phyloP scores from a whole-genome alignment of 805 yeast species.

The Candida easanensis region DNA sequence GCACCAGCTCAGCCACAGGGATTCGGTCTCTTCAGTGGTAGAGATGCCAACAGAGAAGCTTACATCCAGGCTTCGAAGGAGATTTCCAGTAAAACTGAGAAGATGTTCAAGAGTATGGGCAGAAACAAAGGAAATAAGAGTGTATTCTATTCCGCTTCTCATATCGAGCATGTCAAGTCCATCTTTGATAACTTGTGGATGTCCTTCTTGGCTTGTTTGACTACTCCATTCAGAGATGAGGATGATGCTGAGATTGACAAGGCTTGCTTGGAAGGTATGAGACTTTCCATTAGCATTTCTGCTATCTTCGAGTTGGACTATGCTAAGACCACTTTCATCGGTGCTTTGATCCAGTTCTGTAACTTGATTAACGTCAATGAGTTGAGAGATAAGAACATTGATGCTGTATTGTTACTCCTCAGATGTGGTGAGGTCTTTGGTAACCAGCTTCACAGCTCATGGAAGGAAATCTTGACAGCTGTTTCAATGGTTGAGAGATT shows the following conservation, averaged over 20 bases:
- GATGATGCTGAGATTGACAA: conserved; percentile 70
- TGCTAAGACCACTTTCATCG: conserved; percentile 85
- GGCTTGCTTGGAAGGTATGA: conserved; percentile 80
- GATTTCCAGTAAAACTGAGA: conserved; percentile 85
- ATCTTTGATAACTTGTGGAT: conserved; percentile 96
- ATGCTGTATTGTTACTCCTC: conserved; percentile 71
- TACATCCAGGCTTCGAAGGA: conserved; percentile 91
- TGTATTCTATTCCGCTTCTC: conserved; percentile 77
- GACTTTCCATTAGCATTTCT: conserved; percentile 76
- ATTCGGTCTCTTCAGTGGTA: conserved; percentile 61
- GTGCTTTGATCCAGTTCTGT: conserved; percentile 85
- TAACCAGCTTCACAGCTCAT: conserved; percentile 65
- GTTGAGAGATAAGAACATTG: conserved; percentile 74
- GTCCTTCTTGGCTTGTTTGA: conserved; percentile 91
- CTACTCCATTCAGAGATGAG: conserved; percentile 89
- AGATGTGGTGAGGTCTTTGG: conserved; percentile 81
- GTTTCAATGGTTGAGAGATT: conserved; percentile 90
- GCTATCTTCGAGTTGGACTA: conserved; percentile 79
- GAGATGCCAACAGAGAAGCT: conserved; percentile 76
- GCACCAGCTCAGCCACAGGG: conserved; percentile 35
- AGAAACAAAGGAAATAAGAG: conserved; percentile 41
- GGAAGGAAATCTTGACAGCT: conserved; percentile 80
- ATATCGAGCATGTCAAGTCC: conserved; percentile 86
- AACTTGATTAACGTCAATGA: conserved; percentile 77
- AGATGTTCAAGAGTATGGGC: conserved; percentile 67